Percentiles rank a stretch among this genome's conserved stretches.
Conservation (phyloP, 1,284 basidiomycete genomes). For the Rhizoctonia solani region DNA sequence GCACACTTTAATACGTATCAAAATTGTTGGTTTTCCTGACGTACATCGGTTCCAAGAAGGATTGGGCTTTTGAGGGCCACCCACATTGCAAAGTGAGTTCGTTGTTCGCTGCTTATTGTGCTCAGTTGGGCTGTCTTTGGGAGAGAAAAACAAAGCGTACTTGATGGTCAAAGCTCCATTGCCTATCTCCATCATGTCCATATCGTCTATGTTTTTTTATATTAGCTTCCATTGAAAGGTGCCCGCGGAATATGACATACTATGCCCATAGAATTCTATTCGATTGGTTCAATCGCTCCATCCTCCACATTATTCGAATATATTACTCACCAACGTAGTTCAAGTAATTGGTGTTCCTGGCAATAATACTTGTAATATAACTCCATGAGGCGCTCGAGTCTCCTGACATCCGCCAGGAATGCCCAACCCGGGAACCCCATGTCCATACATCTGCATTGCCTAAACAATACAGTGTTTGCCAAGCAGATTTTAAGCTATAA, state of each 20-base stretch:
- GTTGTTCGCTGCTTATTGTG: constrained; percentile 48
- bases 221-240: neutral
- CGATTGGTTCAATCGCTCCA: constrained; percentile 10
- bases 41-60: constrained; percentile 58
- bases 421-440: constrained; percentile 60
- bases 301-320: neutral
- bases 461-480: neutral
- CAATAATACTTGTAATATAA: constrained; percentile 54
- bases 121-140: neutral
- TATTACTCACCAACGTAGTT: constrained; percentile 39
- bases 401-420: constrained; percentile 60
- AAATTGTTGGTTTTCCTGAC: constrained; percentile 39
- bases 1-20: neutral
- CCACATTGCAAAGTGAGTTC: constrained; percentile 63
- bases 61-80: constrained; percentile 61
- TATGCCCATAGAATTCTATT: constrained; percentile 56
- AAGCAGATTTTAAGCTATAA: neutral
- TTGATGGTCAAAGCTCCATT: constrained; percentile 56
- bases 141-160: neutral
- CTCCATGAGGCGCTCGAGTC: constrained; percentile 56
- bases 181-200: constrained; percentile 58
- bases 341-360: constrained; percentile 51
- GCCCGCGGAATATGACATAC: constrained; percentile 39
- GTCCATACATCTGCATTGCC: constrained; percentile 52
- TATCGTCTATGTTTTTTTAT: constrained; percentile 45